phyloP scores from a whole-genome alignment of 306 rosid genomes.

The Arachis stenosperma region DNA sequence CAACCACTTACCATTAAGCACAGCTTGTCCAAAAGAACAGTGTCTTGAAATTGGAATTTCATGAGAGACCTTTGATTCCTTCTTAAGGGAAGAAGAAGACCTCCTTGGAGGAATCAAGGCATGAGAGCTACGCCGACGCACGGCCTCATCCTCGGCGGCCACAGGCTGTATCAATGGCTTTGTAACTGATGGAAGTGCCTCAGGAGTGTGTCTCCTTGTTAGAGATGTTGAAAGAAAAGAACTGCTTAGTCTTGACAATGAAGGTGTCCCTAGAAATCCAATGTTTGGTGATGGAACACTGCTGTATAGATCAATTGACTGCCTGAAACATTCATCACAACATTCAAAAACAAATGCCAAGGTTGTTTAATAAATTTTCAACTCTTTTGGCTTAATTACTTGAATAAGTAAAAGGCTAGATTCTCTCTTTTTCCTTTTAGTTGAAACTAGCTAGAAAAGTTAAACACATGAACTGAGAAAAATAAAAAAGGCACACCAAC shows the following conservation, averaged over 20 bases:
- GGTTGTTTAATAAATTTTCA: conserved; percentile 7
- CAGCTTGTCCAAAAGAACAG: conserved; percentile 79
- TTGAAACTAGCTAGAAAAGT: conserved; percentile 17
- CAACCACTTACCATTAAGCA: conserved; percentile 68
- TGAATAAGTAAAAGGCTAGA: background rate
- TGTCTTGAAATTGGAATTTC: conserved; percentile 68
- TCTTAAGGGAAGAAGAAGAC: conserved; percentile 52
- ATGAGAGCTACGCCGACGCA: conserved; percentile 64
- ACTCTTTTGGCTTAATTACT: conserved; percentile 11
- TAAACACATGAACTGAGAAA: background rate
- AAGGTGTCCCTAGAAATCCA: conserved; percentile 82
- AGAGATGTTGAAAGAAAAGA: conserved; percentile 87
- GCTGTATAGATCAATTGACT: conserved; percentile 90
- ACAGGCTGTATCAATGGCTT: conserved; percentile 60
- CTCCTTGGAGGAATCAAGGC: conserved; percentile 72
- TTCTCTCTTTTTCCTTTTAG: conserved; percentile 12
- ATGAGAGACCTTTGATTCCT: conserved; percentile 68
- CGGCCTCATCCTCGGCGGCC: conserved; percentile 50
- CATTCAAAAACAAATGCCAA: background rate
- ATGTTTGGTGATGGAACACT: conserved; percentile 89
- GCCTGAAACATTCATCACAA: conserved; percentile 61
- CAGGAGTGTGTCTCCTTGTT: conserved; percentile 96
- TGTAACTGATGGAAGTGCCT: conserved; percentile 57
- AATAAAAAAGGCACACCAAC: too few relatives aligned
- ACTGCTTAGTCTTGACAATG: conserved; percentile 84